These are phyloP conservation scores for Filobasidium uniguttulatum DNA, from an alignment of 1,284 basidiomycete genomes.

Conservation along the genomic window DNA sequence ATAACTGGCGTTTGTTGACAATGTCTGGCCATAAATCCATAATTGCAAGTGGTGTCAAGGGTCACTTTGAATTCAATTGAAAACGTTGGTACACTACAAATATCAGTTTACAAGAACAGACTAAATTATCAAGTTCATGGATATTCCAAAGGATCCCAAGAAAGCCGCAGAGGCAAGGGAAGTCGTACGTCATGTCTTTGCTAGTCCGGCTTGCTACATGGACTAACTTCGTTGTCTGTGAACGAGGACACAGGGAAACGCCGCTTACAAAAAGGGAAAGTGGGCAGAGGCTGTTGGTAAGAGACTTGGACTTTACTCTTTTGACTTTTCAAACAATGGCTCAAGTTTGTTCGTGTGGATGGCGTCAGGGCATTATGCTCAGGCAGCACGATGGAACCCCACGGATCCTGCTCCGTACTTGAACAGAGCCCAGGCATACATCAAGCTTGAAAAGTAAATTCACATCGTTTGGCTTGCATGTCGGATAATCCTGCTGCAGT, in stretches of 20 bases:
- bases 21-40: too few species aligned
- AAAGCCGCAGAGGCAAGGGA: too few species aligned
- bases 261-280: slow-evolving; percentile 31
- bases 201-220: too few species aligned
- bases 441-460: slow-evolving; percentile 35
- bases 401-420: slow-evolving; percentile 24
- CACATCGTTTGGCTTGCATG: neutral
- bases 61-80: too few species aligned
- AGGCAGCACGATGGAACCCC: slow-evolving; percentile 24
- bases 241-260: slow-evolving; percentile 32
- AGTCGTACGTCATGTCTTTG: too few species aligned
- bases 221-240: neutral
- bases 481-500: neutral
- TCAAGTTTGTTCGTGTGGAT: neutral
- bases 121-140: too few species aligned
- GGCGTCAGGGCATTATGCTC: slow-evolving; percentile 27
- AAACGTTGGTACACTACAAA: too few species aligned
- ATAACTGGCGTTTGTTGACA: too few species aligned
- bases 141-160: too few species aligned
- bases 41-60: too few species aligned
- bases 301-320: neutral
- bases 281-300: slow-evolving; percentile 31
- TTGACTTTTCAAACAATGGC: neutral
- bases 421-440: slow-evolving; percentile 33
- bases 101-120: too few species aligned